Evolutionary conservation across 2,329 filamentous ascomycete species (phyloP), one percentile per base, ranked within the genome.

Genomic region (Cytospora schulzeri): DNA sequence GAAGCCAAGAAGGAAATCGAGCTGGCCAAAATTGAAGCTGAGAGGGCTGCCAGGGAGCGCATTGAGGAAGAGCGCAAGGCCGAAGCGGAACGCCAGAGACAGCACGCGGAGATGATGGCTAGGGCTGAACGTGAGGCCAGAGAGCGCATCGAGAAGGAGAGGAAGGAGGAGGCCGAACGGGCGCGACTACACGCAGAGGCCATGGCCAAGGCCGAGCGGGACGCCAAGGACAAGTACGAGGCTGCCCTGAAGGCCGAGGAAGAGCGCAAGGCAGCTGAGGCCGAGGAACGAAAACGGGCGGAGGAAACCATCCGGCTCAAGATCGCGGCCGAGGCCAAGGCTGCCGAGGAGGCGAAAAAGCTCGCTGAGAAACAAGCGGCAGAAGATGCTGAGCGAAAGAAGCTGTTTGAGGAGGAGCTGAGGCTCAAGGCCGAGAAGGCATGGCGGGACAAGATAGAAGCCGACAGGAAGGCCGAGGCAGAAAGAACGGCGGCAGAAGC

Each of bases 1-100:
- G 79, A 80, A 58, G 77, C 79, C 1, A 75, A 76, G 61, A 76
- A 77, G 66, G 80, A 84, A 64, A 78, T 85, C 6, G 81, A 83
- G 62, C 76, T 76, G 28, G 81, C 81, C 8, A 78, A 73, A 64
- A 73, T 70, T 22, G 81, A 83, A 38, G 81, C 81, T 2, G 81
- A 83, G 66, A 75, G 72, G 45, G 74, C 74, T 2, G 79, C 82
- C 3, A 72, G 73, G 54, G 76, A 79, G 57, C 73, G 75, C 38
- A 69, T 80, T 7, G 78, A 79, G 64, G 72, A 71, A 17, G 76
- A 78, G 66, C 72, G 71, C 53, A 77, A 74, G 62, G 73, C 73
- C 5, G 77, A 78, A 57, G 76, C 76, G 45, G 73, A 78, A 60
- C 69, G 73, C 60, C 70, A 68, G 29, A 67, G 68, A 64, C 70